Evolutionary conservation across 129 eudicot genomes (phyloP).

Genomic region (Centrapalus pauciflorus): DNA sequence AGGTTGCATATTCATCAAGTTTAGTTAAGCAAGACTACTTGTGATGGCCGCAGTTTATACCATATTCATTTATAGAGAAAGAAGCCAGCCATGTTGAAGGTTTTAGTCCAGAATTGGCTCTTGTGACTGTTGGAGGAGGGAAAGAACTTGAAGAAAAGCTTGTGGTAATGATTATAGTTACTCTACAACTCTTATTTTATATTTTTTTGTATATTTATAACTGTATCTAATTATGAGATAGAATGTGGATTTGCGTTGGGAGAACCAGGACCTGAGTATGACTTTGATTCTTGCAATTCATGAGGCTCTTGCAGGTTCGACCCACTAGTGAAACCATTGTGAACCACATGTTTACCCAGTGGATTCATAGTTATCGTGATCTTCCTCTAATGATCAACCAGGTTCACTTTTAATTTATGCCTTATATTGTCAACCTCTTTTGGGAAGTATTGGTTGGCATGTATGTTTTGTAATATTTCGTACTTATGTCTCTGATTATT

Average conservation of each 20-base stretch:
- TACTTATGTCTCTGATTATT: background rate
- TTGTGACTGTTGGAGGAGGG: constrained; percentile 99
- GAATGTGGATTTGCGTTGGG: constrained; percentile 13
- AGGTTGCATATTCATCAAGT: background rate
- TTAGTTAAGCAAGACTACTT: background rate
- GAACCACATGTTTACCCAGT: constrained; percentile 98
- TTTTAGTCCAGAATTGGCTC: constrained; percentile 95
- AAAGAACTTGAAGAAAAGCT: constrained; percentile 99
- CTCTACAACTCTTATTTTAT: background rate
- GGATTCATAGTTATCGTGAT: constrained; percentile 98
- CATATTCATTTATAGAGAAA: constrained; percentile 94
- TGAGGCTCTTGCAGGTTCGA: constrained; percentile 99
- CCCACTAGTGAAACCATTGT: constrained; percentile 99
- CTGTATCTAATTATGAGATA: background rate
- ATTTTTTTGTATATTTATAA: background rate
- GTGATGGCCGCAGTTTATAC: constrained; percentile 70
- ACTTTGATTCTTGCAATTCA: constrained; percentile 75
- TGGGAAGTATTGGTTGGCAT: background rate
- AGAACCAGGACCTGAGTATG: constrained; percentile 42
- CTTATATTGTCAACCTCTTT: background rate
- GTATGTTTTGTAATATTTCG: background rate
- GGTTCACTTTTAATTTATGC: constrained; percentile 34
- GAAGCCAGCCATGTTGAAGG: constrained; percentile 99
- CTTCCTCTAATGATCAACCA: constrained; percentile 98
- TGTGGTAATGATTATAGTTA: constrained; percentile 56